Conservation (phyloP, 2,329 filamentous ascomycete genomes). For the Pseudogymnoascus sp. region DNA sequence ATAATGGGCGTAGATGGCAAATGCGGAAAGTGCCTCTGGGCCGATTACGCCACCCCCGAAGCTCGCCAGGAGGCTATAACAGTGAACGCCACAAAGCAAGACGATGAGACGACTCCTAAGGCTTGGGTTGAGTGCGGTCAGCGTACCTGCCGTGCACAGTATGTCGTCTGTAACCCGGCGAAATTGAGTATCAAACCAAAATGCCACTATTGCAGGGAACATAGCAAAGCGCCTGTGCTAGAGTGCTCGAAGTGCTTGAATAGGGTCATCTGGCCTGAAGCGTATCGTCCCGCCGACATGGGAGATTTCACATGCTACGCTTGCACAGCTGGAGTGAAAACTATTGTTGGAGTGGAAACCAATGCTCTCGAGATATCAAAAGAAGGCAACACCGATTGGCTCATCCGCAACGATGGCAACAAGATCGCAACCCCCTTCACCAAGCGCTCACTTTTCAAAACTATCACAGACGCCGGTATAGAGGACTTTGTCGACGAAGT, state of each 20-base stretch:
- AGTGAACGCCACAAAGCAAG: background rate
- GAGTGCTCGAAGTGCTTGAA: slow-evolving; percentile 4
- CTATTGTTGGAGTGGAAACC: background rate
- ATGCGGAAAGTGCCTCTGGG: background rate
- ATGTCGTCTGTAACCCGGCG: background rate
- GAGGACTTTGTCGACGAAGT: background rate
- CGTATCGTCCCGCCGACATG: slow-evolving; percentile 32
- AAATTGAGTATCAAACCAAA: background rate
- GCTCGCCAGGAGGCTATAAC: background rate
- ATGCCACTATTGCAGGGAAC: background rate
- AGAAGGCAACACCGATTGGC: background rate
- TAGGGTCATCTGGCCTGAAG: slow-evolving; percentile 37
- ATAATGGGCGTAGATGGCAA: background rate
- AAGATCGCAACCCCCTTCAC: background rate
- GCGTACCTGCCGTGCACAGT: background rate
- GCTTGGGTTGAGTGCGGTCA: background rate
- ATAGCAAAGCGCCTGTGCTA: background rate
- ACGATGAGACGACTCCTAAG: background rate
- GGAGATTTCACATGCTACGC: slow-evolving; percentile 34
- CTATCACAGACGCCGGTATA: background rate
- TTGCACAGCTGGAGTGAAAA: slow-evolving; percentile 28
- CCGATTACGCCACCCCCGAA: background rate
- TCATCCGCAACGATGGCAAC: background rate
- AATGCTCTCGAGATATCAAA: background rate
- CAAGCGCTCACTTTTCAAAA: background rate